Percentiles rank a stretch among this genome's conserved stretches.
These are phyloP conservation scores for Hanseniaspora osmophila DNA, from an alignment of 805 yeast genomes.

Conservation along the genomic window DNA sequence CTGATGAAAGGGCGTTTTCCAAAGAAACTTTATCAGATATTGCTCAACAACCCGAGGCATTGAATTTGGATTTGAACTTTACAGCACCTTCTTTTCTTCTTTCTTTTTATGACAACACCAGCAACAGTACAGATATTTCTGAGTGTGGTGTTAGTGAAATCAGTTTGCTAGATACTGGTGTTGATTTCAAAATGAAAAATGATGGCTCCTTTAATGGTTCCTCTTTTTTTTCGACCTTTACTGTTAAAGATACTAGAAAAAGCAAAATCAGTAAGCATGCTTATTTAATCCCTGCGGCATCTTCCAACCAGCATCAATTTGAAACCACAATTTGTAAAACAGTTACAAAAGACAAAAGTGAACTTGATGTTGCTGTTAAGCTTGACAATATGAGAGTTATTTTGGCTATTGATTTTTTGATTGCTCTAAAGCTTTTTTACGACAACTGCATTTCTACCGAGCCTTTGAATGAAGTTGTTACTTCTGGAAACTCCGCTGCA, in stretches of 20 bases:
- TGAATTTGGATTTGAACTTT: constrained; percentile 35
- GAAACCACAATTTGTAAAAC: constrained; percentile 36
- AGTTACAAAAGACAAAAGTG: constrained; percentile 26
- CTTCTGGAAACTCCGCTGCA: too few relatives aligned
- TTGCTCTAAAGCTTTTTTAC: constrained; percentile 50
- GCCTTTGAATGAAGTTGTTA: too few relatives aligned
- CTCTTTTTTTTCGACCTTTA: constrained; percentile 54
- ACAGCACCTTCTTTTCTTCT: constrained; percentile 50
- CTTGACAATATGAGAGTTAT: constrained; percentile 22
- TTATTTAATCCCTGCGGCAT: constrained; percentile 62
- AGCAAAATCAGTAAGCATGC: constrained; percentile 55
- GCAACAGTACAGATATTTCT: constrained; percentile 21
- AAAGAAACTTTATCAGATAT: constrained; percentile 2
- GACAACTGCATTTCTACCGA: too few relatives aligned
- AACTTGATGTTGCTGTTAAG: constrained; percentile 52
- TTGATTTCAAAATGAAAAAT: constrained; percentile 36
- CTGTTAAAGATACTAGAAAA: constrained; percentile 59
- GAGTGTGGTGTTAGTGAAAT: constrained; percentile 38
- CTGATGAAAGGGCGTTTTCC: constrained; percentile 3
- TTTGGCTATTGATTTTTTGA: constrained; percentile 72
- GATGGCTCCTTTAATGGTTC: constrained; percentile 46
- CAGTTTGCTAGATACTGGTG: constrained; percentile 43
- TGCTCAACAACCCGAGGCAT: constrained; percentile 9
- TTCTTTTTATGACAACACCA: constrained; percentile 43
- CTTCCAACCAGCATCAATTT: constrained; percentile 56